phyloP scores from a whole-genome alignment of 108 stramenopile species.

The Cyclotella cryptica region DNA sequence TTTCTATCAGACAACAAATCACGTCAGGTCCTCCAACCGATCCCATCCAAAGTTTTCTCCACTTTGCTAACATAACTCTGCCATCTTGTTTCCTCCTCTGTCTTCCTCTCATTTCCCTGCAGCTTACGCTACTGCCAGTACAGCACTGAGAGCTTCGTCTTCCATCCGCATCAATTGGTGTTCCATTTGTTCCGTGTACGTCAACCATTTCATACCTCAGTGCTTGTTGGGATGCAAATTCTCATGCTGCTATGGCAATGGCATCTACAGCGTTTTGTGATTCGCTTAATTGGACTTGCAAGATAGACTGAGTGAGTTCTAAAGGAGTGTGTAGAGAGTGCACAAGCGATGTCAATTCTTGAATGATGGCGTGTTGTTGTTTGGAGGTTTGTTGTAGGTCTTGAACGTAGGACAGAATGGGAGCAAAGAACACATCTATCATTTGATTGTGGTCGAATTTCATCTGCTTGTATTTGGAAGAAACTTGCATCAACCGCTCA shows the following conservation, averaged over 20 bases:
- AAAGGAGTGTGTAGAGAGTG: slow-evolving; percentile 27
- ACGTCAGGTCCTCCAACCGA: slow-evolving; percentile 9
- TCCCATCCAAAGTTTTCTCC: slow-evolving; percentile 27
- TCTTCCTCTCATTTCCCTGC: slow-evolving; percentile 43
- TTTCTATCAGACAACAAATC: not conserved
- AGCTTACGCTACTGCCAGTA: slow-evolving; percentile 40
- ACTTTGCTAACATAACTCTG: slow-evolving; percentile 26
- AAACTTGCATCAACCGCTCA: not conserved
- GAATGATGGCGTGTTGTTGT: slow-evolving; percentile 32
- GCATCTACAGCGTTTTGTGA: slow-evolving; percentile 19
- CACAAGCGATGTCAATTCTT: slow-evolving; percentile 37
- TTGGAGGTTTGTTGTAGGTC: slow-evolving; percentile 29
- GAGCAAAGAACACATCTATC: slow-evolving; percentile 24
- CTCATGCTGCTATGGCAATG: slow-evolving; percentile 23
- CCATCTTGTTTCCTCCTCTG: slow-evolving; percentile 47
- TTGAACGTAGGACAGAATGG: slow-evolving; percentile 19
- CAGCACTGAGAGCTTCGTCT: slow-evolving; percentile 44
- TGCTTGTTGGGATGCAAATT: slow-evolving; percentile 14
- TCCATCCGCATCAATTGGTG: slow-evolving; percentile 22
- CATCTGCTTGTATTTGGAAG: slow-evolving; percentile 9
- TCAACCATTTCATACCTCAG: slow-evolving; percentile 1
- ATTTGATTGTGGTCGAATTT: slow-evolving; percentile 16
- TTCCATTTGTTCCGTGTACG: slow-evolving; percentile 34
- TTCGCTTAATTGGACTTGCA: slow-evolving; percentile 9
- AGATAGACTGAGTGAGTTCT: slow-evolving; percentile 15